phyloP scores from a whole-genome alignment of 2,329 filamentous ascomycete genomes.

The Macrophomina pseudophaseolina region DNA sequence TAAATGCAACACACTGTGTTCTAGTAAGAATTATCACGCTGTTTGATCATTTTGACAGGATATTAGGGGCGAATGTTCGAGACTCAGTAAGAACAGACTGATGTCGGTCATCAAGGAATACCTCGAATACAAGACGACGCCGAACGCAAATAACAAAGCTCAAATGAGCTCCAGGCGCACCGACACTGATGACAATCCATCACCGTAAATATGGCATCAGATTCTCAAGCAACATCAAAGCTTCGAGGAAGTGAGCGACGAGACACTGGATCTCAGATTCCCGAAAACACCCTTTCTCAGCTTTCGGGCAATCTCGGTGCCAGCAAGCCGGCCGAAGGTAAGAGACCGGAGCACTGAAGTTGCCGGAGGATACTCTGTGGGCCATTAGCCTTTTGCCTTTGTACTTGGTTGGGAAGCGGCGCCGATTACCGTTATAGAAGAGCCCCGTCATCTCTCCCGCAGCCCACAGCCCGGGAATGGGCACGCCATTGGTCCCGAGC shows the following conservation, averaged over 20 bases:
- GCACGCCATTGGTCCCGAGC: conserved; percentile 46
- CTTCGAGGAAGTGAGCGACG: conserved; percentile 1
- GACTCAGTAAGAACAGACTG: too few relatives aligned
- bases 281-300: conserved; percentile 25
- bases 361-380: conserved; percentile 39
- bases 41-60: too few relatives aligned
- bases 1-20: too few relatives aligned
- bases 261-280: background rate
- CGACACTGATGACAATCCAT: too few relatives aligned
- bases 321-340: conserved; percentile 41
- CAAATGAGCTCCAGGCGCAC: too few relatives aligned
- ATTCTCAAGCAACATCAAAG: background rate
- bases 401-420: background rate
- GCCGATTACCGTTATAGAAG: conserved; percentile 38
- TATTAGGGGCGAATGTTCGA: too few relatives aligned
- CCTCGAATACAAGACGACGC: too few relatives aligned
- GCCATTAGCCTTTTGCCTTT: background rate
- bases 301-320: conserved; percentile 37
- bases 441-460: conserved; percentile 43
- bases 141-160: too few relatives aligned
- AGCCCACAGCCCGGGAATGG: conserved; percentile 35
- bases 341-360: conserved; percentile 40
- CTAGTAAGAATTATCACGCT: too few relatives aligned
- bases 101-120: too few relatives aligned
- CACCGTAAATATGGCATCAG: too few relatives aligned